These are phyloP conservation scores for Triticum timopheevii DNA, from an alignment of 176 grass and related monocot genomes.

Conservation along the genomic window DNA sequence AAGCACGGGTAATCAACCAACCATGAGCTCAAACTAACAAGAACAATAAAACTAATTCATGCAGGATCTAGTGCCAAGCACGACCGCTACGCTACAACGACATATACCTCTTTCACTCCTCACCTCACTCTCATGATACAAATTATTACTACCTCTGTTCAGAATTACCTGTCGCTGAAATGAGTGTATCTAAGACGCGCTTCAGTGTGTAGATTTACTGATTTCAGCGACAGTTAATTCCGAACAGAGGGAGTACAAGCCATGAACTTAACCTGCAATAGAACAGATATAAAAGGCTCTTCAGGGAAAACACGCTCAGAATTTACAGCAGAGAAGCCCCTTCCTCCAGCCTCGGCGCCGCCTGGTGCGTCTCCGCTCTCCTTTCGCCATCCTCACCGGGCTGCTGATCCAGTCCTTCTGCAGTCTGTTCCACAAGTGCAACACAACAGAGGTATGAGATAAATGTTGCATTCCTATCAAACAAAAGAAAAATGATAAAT, in stretches of 20 bases:
- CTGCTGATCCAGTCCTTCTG: constrained; percentile 83
- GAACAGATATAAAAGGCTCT: constrained; percentile 30
- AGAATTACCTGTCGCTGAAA: too few relatives aligned
- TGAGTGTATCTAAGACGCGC: too few relatives aligned
- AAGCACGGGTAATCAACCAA: not conserved
- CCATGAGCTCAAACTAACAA: not conserved
- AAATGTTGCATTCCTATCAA: not conserved
- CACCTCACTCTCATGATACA: constrained; percentile 15
- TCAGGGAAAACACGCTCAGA: constrained; percentile 25
- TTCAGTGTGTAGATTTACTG: too few relatives aligned
- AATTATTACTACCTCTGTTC: not conserved
- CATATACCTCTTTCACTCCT: constrained; percentile 10
- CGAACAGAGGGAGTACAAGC: not conserved
- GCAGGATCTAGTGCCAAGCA: not conserved
- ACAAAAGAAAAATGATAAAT: not conserved
- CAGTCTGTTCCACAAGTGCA: constrained; percentile 42
- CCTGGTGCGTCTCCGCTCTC: constrained; percentile 46
- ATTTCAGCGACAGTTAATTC: too few relatives aligned
- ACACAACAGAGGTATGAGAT: not conserved
- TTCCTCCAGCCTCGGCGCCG: constrained; percentile 47
- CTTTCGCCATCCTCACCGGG: constrained; percentile 86
- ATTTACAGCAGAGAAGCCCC: constrained; percentile 74
- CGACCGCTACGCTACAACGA: constrained; percentile 26
- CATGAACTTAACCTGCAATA: constrained; percentile 27
- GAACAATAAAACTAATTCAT: not conserved